Percentiles rank a stretch among this genome's conserved stretches.
These are phyloP conservation scores for Diutina mesorugosa DNA, from an alignment of 1,139 yeast genomes.

Conservation along the genomic window DNA sequence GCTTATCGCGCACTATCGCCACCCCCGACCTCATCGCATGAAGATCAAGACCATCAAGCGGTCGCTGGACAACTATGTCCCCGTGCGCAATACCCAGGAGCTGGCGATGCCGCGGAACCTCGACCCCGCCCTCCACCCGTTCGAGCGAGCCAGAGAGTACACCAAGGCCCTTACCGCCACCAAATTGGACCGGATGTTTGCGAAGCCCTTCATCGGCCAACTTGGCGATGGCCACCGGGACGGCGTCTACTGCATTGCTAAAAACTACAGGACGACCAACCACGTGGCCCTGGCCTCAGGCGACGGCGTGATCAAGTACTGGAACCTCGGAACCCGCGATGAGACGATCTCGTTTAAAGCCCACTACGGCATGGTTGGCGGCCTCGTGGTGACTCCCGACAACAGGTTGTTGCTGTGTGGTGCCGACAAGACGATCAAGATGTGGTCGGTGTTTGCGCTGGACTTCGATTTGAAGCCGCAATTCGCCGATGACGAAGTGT, in stretches of 20 bases:
- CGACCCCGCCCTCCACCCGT: slow-evolving; percentile 92
- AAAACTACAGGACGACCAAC: slow-evolving; percentile 56
- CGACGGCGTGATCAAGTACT: slow-evolving; percentile 87
- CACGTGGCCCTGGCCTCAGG: slow-evolving; percentile 87
- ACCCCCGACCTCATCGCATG: slow-evolving; percentile 21
- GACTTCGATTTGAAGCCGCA: slow-evolving; percentile 23
- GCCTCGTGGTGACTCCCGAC: slow-evolving; percentile 63
- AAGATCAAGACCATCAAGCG: slow-evolving; percentile 85
- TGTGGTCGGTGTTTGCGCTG: slow-evolving; percentile 54
- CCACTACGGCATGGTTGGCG: slow-evolving; percentile 84
- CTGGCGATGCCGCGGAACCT: slow-evolving; percentile 80
- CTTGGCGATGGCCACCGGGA: slow-evolving; percentile 91
- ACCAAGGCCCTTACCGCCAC: slow-evolving; percentile 92
- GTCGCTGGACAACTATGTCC: slow-evolving; percentile 83
- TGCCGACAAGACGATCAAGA: slow-evolving; percentile 76
- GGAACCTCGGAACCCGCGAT: slow-evolving; percentile 70
- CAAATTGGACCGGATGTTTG: slow-evolving; percentile 91
- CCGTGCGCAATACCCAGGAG: slow-evolving; percentile 83
- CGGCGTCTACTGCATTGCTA: slow-evolving; percentile 86
- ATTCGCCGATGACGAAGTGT: slow-evolving; percentile 8
- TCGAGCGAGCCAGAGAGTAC: slow-evolving; percentile 93
- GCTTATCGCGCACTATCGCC: neutral
- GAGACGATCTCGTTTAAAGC: slow-evolving; percentile 75
- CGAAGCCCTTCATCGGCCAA: slow-evolving; percentile 94
- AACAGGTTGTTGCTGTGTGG: slow-evolving; percentile 67